Base-by-base conservation (phyloP, 805 yeast species). In the Ogataea ramenticola region DNA sequence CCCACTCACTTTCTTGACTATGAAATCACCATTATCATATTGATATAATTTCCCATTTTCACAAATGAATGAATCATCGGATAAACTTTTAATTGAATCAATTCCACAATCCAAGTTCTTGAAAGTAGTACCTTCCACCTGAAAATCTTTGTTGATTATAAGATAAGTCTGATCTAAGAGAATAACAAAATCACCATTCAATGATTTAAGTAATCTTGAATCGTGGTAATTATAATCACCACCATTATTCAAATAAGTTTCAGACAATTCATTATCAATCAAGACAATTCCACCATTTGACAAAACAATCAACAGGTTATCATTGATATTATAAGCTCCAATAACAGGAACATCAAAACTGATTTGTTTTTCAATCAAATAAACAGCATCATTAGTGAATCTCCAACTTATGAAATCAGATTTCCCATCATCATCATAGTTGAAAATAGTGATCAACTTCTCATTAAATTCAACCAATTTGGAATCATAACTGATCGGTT, bases 321-420 rank as follows among this genome's bases (percentile, higher is more conserved):
- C 43, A 7, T 54, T 46, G 22, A 48, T 39, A 3, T 43, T 43
- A 32, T 40, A 26, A 29, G 40, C 21, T 14, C 39, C 29, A 9
- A 42, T 4, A 2, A 48, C 33, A 15, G 37, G 8, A 6, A n/a
- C 6, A 9, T 16, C 22, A 34, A 34, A 34, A 20, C 3, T 5
- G 17, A 19, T 9, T 7, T 5, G 3, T 20, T 34, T 20, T 10
- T 34, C n/a, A 34, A 34, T 34, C 17, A 34, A 34, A 4, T 7
- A 5, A 11, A 34, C 37, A 3, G 7, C 24, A 10, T 32, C 21
- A 0, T 45, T 48, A 1, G 46, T 51, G 7, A 41, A 16, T 11
- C 51, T 40, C 62, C 62, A 58, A 14, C 49, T 22, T 1, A 48
- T 22, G 10, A 57, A 33, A 14, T 47, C 46, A 1, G 55, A 49